These are phyloP conservation scores for Poa annua DNA, from an alignment of 176 grass and related monocot genomes.

Conservation along the genomic window DNA sequence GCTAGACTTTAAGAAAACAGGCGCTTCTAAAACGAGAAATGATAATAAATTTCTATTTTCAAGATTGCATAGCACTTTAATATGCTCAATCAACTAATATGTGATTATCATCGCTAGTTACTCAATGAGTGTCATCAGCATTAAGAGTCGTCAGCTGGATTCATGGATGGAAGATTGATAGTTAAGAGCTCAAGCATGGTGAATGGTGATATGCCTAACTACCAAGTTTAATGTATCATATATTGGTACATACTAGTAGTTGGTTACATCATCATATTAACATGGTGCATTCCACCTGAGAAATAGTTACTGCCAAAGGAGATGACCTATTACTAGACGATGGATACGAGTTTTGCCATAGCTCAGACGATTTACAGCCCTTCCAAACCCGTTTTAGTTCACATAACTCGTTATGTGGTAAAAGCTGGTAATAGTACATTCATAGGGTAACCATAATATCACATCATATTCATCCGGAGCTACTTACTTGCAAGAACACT, in stretches of 20 bases:
- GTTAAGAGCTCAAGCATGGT: constrained; percentile 11
- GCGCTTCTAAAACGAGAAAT: neutral
- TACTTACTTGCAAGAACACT: constrained; percentile 94
- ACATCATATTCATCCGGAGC: constrained; percentile 44
- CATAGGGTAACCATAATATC: neutral
- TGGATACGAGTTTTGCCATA: neutral
- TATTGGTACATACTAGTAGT: neutral
- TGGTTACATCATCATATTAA: constrained; percentile 7
- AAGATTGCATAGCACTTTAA: neutral
- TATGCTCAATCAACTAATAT: neutral
- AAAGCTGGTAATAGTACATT: constrained; percentile 20
- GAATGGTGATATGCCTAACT: neutral
- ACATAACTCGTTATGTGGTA: constrained; percentile 16
- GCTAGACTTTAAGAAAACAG: constrained; percentile 9
- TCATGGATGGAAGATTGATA: constrained; percentile 22
- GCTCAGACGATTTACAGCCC: neutral
- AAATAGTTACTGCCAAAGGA: neutral
- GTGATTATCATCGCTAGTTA: constrained; percentile 18
- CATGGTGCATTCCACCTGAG: neutral
- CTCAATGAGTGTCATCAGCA: neutral
- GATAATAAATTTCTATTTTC: neutral
- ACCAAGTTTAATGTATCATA: constrained; percentile 5
- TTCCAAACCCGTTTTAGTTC: neutral
- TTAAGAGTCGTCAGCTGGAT: neutral
- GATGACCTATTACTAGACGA: constrained; percentile 22